Evolutionary conservation across 495 filamentous ascomycete species (phyloP).

Genomic region (Podospora australis): DNA sequence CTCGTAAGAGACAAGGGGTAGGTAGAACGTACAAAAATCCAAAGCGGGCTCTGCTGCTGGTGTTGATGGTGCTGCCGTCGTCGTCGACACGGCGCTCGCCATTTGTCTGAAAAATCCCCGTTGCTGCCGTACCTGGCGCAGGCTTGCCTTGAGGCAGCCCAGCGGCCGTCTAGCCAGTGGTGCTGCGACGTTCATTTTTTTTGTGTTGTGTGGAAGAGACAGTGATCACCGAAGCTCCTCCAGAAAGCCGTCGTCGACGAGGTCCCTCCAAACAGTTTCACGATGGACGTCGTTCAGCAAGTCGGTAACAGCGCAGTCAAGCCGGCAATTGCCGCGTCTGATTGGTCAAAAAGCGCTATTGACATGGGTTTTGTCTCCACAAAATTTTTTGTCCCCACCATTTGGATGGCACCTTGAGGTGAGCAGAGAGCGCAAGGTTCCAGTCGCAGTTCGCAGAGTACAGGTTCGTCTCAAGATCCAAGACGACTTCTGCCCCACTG

Average conservation of each 20-base stretch:
- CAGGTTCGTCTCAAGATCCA: too few species aligned
- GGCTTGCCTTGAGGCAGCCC: slow-evolving; percentile 57
- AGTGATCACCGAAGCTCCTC: too few species aligned
- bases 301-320: too few species aligned
- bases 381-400: slow-evolving; percentile 8
- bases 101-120: slow-evolving; percentile 29
- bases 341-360: background rate
- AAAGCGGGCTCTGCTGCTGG: slow-evolving; percentile 25
- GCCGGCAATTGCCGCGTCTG: background rate
- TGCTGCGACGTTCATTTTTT: slow-evolving; percentile 50
- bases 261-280: too few species aligned
- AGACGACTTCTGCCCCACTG: background rate
- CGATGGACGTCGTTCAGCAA: too few species aligned
- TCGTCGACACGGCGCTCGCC: slow-evolving; percentile 24
- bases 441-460: background rate
- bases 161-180: slow-evolving; percentile 53
- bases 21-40: slow-evolving; percentile 25
- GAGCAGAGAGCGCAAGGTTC: too few species aligned
- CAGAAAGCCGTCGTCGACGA: too few species aligned
- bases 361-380: background rate
- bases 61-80: slow-evolving; percentile 9
- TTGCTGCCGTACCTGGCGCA: slow-evolving; percentile 42
- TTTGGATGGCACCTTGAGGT: too few species aligned
- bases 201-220: too few species aligned
- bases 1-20: background rate